Base-by-base conservation (phyloP, 2,329 filamentous ascomycete genomes). In the Mycosphaerella sp. region DNA sequence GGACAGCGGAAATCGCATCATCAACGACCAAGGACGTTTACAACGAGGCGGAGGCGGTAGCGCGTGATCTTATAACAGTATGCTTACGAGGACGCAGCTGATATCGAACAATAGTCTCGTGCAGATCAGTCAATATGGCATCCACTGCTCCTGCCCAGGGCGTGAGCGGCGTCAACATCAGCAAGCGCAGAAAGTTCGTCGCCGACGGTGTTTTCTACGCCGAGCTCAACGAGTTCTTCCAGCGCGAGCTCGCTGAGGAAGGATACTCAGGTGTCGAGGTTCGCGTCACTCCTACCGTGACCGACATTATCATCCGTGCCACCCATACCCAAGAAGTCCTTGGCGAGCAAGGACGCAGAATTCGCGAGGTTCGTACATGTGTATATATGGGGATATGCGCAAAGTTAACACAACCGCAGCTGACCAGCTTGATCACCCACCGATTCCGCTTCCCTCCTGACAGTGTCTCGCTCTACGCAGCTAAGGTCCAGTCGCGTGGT, bases 371-470 rank as follows among this genome's bases (percentile, higher is more conserved):
- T 54, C 40, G 42, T 27, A 49, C 16, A 18, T 1, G 28, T 46
- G 12, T 17, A n/a, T 34, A 6, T 36, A 10, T 8, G 3, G 37
- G 34, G 3, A 2, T 14, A 28, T 30, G 41, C n/a, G n/a, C 8
- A 10, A 25, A 36, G 50, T 56, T 59, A 28, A 61, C 45, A 40
- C 17, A 27, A 4, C 9, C 32, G 44, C 56, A 67, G 84, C 89
- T 98, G 78, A 98, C 93, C 74, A 96, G 89, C 71, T 86, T 98
- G 74, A 98, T 98, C 83, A 94, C 98, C 83, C 97, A 98, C 87
- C 90, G 93, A 73, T 98, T 98, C 88, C 96, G 96, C 84, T 98
- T 98, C 86, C 91, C 93, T 78, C 91, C 97, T 82, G 97, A 97
- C 87, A 94, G 87, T 68, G 93, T 98, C 75, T 97, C 93, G 64